These are phyloP conservation scores for Globisporangium mamillatum DNA, from an alignment of 352 stramenopile species.

Conservation along the genomic window DNA sequence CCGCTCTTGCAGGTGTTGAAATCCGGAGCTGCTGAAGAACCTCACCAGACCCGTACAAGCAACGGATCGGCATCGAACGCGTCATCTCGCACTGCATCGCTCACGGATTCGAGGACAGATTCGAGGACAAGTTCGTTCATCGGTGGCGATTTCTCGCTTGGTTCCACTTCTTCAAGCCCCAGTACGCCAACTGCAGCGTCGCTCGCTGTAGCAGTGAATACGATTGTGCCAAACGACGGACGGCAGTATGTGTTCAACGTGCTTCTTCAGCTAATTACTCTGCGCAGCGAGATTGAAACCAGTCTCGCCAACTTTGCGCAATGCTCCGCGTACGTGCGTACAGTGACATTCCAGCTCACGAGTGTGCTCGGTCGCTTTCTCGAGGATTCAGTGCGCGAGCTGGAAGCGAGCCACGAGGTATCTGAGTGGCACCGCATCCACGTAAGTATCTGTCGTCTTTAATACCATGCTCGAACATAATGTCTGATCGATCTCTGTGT, in stretches of 20 bases:
- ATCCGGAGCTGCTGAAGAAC: slow-evolving; percentile 46
- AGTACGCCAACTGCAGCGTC: slow-evolving; percentile 21
- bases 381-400: slow-evolving; percentile 25
- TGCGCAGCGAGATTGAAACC: slow-evolving; percentile 69
- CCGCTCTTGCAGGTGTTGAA: slow-evolving; percentile 49
- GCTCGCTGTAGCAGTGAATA: slow-evolving; percentile 15
- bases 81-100: slow-evolving; percentile 29
- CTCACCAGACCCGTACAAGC: slow-evolving; percentile 24
- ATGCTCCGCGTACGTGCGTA: slow-evolving; percentile 53
- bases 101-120: slow-evolving; percentile 26
- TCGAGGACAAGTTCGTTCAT: slow-evolving; percentile 27
- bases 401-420: slow-evolving; percentile 22
- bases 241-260: slow-evolving; percentile 84
- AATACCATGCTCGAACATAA: too few species aligned
- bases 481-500: neutral
- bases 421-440: slow-evolving; percentile 63
- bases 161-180: slow-evolving; percentile 9
- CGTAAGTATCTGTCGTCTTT: slow-evolving; percentile 29
- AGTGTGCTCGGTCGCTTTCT: slow-evolving; percentile 45
- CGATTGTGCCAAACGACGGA: slow-evolving; percentile 40
- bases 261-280: slow-evolving; percentile 67
- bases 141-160: slow-evolving; percentile 24
- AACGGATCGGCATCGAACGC: slow-evolving; percentile 11
- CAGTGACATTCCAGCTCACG: slow-evolving; percentile 53
- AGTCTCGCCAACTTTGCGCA: slow-evolving; percentile 55